Conservation (phyloP, 176 grass and related monocot species). For the Oryza rufipogon region DNA sequence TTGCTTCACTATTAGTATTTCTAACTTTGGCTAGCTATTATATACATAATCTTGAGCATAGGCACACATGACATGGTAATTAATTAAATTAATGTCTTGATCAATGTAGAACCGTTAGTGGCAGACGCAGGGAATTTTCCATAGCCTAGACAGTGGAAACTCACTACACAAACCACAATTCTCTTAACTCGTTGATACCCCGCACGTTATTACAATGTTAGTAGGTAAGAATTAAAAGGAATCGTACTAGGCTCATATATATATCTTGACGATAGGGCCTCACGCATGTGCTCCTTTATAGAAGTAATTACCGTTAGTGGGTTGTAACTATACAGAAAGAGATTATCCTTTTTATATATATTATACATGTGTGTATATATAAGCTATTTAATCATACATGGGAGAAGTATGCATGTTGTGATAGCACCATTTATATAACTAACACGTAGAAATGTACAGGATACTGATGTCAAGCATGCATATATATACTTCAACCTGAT, state of each 20-base stretch:
- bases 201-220: no score
- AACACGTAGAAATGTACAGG: not conserved
- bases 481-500: not conserved
- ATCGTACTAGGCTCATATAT: no score
- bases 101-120: not conserved
- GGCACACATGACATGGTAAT: slow-evolving; percentile 9
- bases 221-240: no score
- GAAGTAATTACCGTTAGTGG: no score
- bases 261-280: no score
- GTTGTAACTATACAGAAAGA: no score
- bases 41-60: slow-evolving; percentile 15
- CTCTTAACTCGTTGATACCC: no score
- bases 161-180: no score
- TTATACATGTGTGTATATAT: no score
- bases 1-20: slow-evolving; percentile 38
- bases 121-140: not conserved
- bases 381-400: not conserved
- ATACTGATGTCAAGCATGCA: slow-evolving; percentile 18
- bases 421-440: slow-evolving; percentile 26
- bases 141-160: not conserved
- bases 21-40: slow-evolving; percentile 10
- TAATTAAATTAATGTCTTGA: slow-evolving; percentile 2
- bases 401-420: slow-evolving; percentile 13
- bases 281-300: no score
- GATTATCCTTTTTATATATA: no score